Evolutionary conservation across 805 yeast genomes (phyloP).

Genomic region (Candida berthetii): DNA sequence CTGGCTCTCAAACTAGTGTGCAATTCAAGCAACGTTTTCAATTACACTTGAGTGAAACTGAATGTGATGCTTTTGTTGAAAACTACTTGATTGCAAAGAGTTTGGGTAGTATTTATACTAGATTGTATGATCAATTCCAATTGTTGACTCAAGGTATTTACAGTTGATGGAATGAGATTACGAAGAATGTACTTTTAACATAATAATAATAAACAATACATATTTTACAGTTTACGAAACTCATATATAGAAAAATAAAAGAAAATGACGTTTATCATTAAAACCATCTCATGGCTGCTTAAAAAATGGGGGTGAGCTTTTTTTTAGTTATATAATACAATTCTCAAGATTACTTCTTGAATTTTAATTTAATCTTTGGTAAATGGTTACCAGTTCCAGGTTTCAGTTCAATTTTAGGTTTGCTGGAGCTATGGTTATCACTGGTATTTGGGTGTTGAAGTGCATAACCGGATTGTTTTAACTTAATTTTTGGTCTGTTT

Average conservation of each 20-base stretch:
- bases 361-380: neutral
- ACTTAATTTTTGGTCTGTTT: neutral
- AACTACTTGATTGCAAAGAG: constrained; percentile 71
- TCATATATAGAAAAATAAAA: too few species aligned
- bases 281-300: too few species aligned
- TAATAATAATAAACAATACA: neutral
- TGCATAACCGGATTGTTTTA: neutral
- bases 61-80: constrained; percentile 76
- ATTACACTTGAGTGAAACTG: constrained; percentile 63
- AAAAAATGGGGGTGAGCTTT: too few species aligned
- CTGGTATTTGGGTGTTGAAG: neutral
- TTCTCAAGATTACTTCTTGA: neutral
- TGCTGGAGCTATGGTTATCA: neutral
- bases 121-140: constrained; percentile 94
- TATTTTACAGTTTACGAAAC: neutral
- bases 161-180: constrained; percentile 28
- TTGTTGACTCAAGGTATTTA: constrained; percentile 93
- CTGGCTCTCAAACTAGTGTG: constrained; percentile 78
- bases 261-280: too few species aligned
- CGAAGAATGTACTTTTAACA: neutral
- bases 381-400: neutral
- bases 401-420: neutral
- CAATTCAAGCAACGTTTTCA: constrained; percentile 80
- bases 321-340: neutral
- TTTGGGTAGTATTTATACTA: constrained; percentile 80